Conservation (phyloP, 257 asterid species). For the Solanum arcanum region DNA sequence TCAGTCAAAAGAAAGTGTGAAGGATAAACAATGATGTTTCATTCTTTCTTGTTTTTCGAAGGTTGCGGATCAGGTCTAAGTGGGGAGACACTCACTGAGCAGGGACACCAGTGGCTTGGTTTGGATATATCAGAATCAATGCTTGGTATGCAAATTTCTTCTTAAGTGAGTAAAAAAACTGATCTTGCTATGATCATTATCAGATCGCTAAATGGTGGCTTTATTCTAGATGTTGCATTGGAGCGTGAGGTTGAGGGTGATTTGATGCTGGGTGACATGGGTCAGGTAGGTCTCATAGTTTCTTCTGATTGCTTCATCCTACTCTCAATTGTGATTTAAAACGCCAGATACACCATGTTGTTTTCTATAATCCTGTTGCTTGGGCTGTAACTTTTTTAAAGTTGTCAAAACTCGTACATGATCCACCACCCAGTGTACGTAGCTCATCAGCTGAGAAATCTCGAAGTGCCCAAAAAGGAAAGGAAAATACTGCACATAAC, state of each 20-base stretch:
- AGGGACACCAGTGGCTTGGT: conserved; percentile 95
- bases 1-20: neutral
- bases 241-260: conserved; percentile 95
- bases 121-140: conserved; percentile 83
- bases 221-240: conserved; percentile 53
- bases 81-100: conserved; percentile 81
- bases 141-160: conserved; percentile 30
- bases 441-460: neutral
- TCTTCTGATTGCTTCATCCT: neutral
- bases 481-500: neutral
- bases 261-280: conserved; percentile 85
- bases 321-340: neutral
- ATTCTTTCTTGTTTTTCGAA: conserved; percentile 6
- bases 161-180: neutral
- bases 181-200: neutral
- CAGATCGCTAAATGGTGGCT: neutral
- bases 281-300: conserved; percentile 43
- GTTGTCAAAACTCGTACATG: neutral
- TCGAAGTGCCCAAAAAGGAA: neutral
- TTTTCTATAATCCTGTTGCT: neutral
- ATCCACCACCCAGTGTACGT: neutral
- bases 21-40: neutral
- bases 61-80: conserved; percentile 99
- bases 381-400: neutral
- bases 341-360: neutral